A percentile compares a stretch with the other conserved stretches of the same genome.
Conservation (phyloP, 2,329 filamentous ascomycete genomes). For the Elsinoe arachidis region DNA sequence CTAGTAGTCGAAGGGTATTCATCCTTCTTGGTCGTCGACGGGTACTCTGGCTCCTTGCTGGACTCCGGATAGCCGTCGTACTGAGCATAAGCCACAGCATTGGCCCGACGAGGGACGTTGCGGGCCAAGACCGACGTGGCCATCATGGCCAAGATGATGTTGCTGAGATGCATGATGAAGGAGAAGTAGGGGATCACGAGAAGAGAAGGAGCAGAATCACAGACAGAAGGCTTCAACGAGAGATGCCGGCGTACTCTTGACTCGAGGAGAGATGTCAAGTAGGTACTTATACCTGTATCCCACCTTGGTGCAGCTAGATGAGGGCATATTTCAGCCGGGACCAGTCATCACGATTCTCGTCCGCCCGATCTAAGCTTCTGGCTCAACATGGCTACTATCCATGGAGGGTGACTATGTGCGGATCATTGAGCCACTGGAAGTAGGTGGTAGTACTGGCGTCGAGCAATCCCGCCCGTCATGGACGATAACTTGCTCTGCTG, state of each 20-base stretch:
- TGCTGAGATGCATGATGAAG: conserved; percentile 2
- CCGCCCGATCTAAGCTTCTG: neutral
- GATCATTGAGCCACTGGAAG: conserved; percentile 2
- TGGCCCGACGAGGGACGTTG: neutral
- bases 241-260: neutral
- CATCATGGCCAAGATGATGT: neutral
- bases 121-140: neutral
- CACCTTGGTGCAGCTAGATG: neutral
- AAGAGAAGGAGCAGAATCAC: neutral
- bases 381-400: neutral
- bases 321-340: neutral
- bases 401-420: neutral
- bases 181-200: neutral
- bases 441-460: neutral
- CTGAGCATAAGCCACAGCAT: neutral
- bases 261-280: neutral
- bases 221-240: neutral
- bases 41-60: neutral
- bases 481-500: neutral
- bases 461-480: neutral
- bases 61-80: neutral
- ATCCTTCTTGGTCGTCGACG: neutral
- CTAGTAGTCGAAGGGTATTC: neutral
- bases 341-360: neutral
- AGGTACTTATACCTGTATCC: neutral